These are phyloP conservation scores for Buxus sempervirens DNA, from an alignment of 164 flowering plant genomes.

Conservation along the genomic window DNA sequence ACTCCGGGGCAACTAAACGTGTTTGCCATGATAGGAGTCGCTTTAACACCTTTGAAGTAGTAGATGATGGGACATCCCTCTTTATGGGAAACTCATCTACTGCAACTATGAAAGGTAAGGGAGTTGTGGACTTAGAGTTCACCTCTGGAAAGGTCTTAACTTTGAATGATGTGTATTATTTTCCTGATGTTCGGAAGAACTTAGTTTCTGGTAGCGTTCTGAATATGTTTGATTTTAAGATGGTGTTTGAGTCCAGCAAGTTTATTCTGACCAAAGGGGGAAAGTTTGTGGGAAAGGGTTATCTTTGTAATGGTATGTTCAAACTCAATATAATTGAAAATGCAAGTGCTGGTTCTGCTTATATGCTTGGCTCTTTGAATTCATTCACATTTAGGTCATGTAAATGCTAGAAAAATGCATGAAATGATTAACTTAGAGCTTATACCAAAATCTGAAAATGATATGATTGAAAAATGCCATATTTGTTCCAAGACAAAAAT, in stretches of 20 bases:
- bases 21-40: constrained; percentile 4
- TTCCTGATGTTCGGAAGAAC: constrained; percentile 6
- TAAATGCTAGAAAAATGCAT: background rate
- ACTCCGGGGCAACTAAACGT: constrained; percentile 12
- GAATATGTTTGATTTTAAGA: background rate
- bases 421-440: no score
- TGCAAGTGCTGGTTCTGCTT: constrained; percentile 4
- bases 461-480: no score
- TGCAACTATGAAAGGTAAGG: background rate
- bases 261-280: constrained; percentile 12
- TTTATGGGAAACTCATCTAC: background rate
- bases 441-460: no score
- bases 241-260: constrained; percentile 2
- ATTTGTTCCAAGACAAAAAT: no score
- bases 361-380: background rate
- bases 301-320: constrained; percentile 10
- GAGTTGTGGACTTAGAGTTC: background rate
- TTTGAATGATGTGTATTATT: constrained; percentile 2
- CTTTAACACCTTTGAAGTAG: background rate
- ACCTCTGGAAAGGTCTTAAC: background rate
- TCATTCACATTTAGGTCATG: background rate
- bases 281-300: constrained; percentile 7
- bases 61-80: background rate
- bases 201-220: background rate
- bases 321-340: constrained; percentile 11